Evolutionary conservation across 2,329 filamentous ascomycete genomes (phyloP), one percentile per base, ranked within the genome.

Genomic region (Xylariales sp.): DNA sequence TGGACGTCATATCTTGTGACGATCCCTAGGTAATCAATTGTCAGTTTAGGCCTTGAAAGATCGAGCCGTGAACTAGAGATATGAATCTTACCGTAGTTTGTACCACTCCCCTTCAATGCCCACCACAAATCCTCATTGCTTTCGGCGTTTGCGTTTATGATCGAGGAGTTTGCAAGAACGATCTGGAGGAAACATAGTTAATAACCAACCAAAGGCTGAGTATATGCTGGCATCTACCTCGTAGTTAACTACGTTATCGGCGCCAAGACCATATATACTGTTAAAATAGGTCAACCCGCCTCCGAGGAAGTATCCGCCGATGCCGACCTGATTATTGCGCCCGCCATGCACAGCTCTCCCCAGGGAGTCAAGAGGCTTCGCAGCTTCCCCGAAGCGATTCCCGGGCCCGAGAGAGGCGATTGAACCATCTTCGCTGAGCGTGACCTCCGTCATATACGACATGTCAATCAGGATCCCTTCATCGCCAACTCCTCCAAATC

Each of bases 401-500:
- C 61, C 61, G 1, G 61, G 23, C 5, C 52, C 61, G 10, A 63
- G 18, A 1, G 23, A 50, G 16, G 48, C 52, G 23, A 55, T 14
- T 1, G 46, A 41, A 12, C 36, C 5, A 14, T 65, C 55, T n/a
- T 59, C 10, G 5, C 43, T n/a, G 14, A 60, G 39, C 16, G 36
- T 32, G 8, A 58, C 32, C 23, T 48, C 16, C 1, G 48, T 50
- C 36, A 59, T 32, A 0, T 53, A 2, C n/a, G 48, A 46, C 18
- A 59, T 57, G 9, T 52, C 48, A n/a, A 59, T 30, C 3, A 58
- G 48, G 7, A 65, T 32, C 0, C 74, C 73, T 3, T 57, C 50
- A 2, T 49, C 62, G 14, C 70, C 67, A 32, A 69, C 43, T 23
- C 72, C 71, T 48, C 61, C 71, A 30, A 73, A 70, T 4, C 67